These are phyloP conservation scores for Aspergillus niger DNA, from an alignment of 2,329 filamentous ascomycete genomes.

Conservation along the genomic window DNA sequence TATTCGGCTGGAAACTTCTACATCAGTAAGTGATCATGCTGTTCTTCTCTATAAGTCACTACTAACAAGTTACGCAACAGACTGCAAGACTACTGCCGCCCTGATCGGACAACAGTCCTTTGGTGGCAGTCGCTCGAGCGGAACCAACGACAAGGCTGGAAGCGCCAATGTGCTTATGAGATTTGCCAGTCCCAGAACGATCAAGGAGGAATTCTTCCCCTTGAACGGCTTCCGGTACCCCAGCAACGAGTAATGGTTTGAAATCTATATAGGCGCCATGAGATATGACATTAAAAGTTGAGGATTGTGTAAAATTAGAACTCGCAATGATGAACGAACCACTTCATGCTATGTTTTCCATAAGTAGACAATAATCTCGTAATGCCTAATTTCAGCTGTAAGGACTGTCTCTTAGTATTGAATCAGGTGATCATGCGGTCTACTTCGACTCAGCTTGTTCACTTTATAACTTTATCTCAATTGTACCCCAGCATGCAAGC, in stretches of 20 bases:
- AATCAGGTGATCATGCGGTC: too few relatives aligned
- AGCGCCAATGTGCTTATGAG: conserved; percentile 61
- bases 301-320: neutral
- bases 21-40: conserved; percentile 33
- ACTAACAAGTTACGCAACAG: conserved; percentile 13
- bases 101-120: conserved; percentile 75
- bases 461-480: too few relatives aligned
- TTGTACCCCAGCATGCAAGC: too few relatives aligned
- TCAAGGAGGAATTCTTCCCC: conserved; percentile 72
- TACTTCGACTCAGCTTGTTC: too few relatives aligned
- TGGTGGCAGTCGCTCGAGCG: conserved; percentile 67
- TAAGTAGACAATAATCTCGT: too few relatives aligned
- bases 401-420: too few relatives aligned
- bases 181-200: conserved; percentile 64
- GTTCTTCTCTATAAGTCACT: neutral
- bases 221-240: conserved; percentile 65
- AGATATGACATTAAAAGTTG: neutral
- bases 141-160: conserved; percentile 73
- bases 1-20: conserved; percentile 46
- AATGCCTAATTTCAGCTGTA: too few relatives aligned
- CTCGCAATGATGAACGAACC: neutral
- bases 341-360: neutral
- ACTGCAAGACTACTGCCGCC: conserved; percentile 63
- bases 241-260: conserved; percentile 54
- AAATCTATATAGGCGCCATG: neutral